A percentile compares a stretch with the other conserved stretches of the same genome.
These are phyloP conservation scores for Colletotrichum orbiculare DNA, from an alignment of 2,329 filamentous ascomycete species.

Conservation along the genomic window DNA sequence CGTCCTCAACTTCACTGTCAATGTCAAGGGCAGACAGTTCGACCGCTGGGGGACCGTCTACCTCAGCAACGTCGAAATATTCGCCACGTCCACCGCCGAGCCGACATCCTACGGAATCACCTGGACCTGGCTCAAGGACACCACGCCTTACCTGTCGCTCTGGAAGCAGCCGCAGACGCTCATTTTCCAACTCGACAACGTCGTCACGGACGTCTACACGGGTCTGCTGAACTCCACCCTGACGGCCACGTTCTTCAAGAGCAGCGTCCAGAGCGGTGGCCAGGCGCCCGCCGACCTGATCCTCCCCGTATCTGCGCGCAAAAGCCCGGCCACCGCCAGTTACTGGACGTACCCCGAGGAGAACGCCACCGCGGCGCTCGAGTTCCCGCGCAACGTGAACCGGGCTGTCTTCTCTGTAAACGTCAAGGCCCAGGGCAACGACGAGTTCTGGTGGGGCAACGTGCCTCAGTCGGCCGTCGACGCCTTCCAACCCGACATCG, in stretches of 20 bases:
- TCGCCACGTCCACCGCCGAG: constrained; percentile 84
- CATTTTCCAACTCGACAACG: constrained; percentile 83
- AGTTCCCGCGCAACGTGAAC: constrained; percentile 73
- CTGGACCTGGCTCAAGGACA: constrained; percentile 83
- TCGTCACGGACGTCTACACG: constrained; percentile 77
- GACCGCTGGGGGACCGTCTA: constrained; percentile 82
- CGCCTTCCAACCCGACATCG: constrained; percentile 68
- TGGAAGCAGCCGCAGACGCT: constrained; percentile 77
- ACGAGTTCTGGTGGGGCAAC: constrained; percentile 91
- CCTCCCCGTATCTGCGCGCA: constrained; percentile 71
- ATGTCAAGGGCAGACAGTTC: constrained; percentile 77
- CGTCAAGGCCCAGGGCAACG: constrained; percentile 78
- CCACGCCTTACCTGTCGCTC: constrained; percentile 76
- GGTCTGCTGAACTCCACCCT: constrained; percentile 79
- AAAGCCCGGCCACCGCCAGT: constrained; percentile 65
- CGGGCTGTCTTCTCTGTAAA: constrained; percentile 79
- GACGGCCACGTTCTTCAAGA: constrained; percentile 76
- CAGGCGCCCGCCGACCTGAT: constrained; percentile 70
- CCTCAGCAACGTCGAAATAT: constrained; percentile 80
- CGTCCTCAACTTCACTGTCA: constrained; percentile 81
- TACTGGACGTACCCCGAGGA: constrained; percentile 74
- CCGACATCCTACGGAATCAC: constrained; percentile 73
- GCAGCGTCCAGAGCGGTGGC: constrained; percentile 50
- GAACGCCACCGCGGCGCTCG: constrained; percentile 66
- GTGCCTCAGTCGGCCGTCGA: constrained; percentile 70